Evolutionary conservation across 805 yeast genomes (phyloP), one percentile per base, ranked within the genome.

Genomic region (Candida coquimbonensis): DNA sequence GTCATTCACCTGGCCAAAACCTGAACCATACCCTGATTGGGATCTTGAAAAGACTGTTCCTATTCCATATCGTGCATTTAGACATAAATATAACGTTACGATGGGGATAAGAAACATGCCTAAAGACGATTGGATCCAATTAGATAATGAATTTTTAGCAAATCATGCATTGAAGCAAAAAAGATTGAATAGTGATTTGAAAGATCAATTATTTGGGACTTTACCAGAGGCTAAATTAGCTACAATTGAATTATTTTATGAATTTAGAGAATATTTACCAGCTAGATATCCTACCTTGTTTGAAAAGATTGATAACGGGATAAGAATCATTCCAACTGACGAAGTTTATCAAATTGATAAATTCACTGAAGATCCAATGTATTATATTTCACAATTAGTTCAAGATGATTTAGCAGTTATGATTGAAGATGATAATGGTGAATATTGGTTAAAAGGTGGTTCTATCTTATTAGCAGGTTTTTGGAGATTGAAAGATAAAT

Each of bases 361-460:
- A 72, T 29, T 29, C 13, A 29, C 13, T 29, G 31, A 68, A 45
- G 85, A 81, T 56, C 87, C 87, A 31, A 72, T 75, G 73, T 61
- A 70, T 39, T 76, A 79, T 59, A 78, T 80, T 7, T 74, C 83
- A 1, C 69, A 71, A 53, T 65, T 80, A 62, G 62, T 75, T 13
- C 87, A 81, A 60, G 87, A 81, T 60, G 87, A 81, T 58, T 62
- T 81, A 43, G 87, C 87, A 5, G 68, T 82, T 21, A 77, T 81
- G 83, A 63, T 80, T 43, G 87, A 82, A 54, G 67, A 70, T 42
- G 70, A 68, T 21, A 70, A 78, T 35, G 87, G 85, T 9, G 72
- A 75, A 43, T 81, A 79, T 56, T 64, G 65, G 32, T 65, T 81
- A 45, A 75, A 73, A 53, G 81, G 77, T 27, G 88, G 86, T 3